Evolutionary conservation across 768 basidiomycete species (phyloP).

Genomic region (Pleurotus tuber-regium): DNA sequence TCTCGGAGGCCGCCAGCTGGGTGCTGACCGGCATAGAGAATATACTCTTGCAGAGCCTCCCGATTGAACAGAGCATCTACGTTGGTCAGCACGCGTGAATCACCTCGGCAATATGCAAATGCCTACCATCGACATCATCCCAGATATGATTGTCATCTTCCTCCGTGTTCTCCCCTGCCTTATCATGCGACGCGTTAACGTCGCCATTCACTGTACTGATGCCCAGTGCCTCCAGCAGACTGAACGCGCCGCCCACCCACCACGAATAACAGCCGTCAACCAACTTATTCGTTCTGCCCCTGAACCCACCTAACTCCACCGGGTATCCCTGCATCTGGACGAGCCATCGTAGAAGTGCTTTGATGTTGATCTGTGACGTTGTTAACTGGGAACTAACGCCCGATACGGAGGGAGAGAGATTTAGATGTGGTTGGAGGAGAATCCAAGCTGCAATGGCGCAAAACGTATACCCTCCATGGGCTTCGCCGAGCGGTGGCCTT

Average conservation of each 20-base stretch:
- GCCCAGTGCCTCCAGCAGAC: constrained; percentile 64
- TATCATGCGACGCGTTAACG: constrained; percentile 21
- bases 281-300: constrained; percentile 94
- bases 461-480: constrained; percentile 97
- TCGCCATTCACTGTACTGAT: constrained; percentile 35
- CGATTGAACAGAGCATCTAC: constrained; percentile 54
- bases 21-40: constrained; percentile 83
- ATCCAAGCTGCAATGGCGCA: constrained; percentile 88
- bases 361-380: constrained; percentile 51
- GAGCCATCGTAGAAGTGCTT: constrained; percentile 73
- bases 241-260: constrained; percentile 95
- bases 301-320: constrained; percentile 88
- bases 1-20: constrained; percentile 86
- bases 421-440: constrained; percentile 61
- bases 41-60: constrained; percentile 80
- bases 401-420: constrained; percentile 12
- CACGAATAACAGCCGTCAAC: constrained; percentile 99
- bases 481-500: constrained; percentile 86
- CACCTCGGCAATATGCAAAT: no score
- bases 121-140: constrained; percentile 71
- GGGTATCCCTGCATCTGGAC: constrained; percentile 82
- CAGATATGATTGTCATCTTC: constrained; percentile 36
- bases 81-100: constrained; percentile 3
- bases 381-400: no score
- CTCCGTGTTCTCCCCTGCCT: constrained; percentile 20